Evolutionary conservation across 768 basidiomycete genomes (phyloP).

Genomic region (Dentipellis sp.): DNA sequence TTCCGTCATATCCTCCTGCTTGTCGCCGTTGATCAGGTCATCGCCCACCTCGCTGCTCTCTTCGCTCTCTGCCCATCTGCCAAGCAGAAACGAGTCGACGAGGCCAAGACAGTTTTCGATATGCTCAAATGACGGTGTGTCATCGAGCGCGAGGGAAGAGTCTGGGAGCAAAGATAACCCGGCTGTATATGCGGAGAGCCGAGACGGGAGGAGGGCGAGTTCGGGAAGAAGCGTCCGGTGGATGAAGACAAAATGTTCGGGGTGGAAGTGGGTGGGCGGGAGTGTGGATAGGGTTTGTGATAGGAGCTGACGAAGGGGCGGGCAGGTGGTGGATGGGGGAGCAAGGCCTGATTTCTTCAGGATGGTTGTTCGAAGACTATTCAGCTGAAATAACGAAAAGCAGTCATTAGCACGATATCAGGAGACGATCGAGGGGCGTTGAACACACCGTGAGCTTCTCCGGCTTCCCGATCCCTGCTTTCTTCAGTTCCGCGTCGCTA

Average conservation of each 20-base stretch:
- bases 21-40: constrained; percentile 24
- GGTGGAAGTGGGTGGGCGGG: constrained; percentile 33
- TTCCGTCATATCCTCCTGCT: constrained; percentile 36
- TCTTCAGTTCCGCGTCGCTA: constrained; percentile 37
- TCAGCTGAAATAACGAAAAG: constrained; percentile 21
- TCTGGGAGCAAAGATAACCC: constrained; percentile 32
- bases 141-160: constrained; percentile 6
- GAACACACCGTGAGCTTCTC: constrained; percentile 46
- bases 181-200: constrained; percentile 29
- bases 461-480: constrained; percentile 43
- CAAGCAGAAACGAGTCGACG: constrained; percentile 54
- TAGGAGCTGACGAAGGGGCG: constrained; percentile 35
- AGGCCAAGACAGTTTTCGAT: constrained; percentile 49
- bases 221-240: constrained; percentile 27
- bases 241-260: constrained; percentile 20
- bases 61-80: constrained; percentile 35
- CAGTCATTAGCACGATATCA: not conserved
- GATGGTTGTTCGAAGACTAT: constrained; percentile 25
- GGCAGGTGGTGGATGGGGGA: constrained; percentile 36
- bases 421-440: constrained; percentile 31
- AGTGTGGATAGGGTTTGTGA: constrained; percentile 40
- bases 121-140: constrained; percentile 32
- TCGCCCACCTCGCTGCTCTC: constrained; percentile 14
- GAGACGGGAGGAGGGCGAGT: constrained; percentile 29
- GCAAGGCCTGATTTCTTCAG: constrained; percentile 23